phyloP scores from a whole-genome alignment of 225 moss, liverwort and hornwort species.

The Straminergon stramineum region DNA sequence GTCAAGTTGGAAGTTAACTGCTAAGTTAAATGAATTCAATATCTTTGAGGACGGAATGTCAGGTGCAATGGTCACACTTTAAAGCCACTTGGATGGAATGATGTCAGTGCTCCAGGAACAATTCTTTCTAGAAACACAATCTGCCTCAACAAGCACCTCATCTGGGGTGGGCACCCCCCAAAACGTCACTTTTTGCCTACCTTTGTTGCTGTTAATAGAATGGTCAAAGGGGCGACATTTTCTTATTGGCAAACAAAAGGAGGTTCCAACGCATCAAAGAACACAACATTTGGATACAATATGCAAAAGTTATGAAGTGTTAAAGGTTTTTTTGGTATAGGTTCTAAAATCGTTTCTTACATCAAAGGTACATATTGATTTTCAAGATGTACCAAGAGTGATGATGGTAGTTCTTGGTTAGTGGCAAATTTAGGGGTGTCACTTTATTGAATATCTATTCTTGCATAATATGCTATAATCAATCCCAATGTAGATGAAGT shows the following conservation, averaged over 20 bases:
- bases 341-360: too few relatives aligned
- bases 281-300: too few relatives aligned
- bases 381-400: too few relatives aligned
- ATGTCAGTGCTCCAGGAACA: background rate
- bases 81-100: background rate
- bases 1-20: background rate
- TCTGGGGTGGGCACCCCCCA: too few relatives aligned
- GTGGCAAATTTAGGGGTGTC: rapidly evolving
- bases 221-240: background rate
- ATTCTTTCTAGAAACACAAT: background rate
- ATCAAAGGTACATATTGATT: too few relatives aligned
- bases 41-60: background rate
- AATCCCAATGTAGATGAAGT: background rate
- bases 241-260: too few relatives aligned
- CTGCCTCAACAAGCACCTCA: background rate
- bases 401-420: too few relatives aligned
- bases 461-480: background rate
- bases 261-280: too few relatives aligned
- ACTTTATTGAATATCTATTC: too few relatives aligned
- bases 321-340: too few relatives aligned
- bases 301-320: too few relatives aligned
- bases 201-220: background rate
- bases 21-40: background rate
- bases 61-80: background rate
- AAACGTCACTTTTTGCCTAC: too few relatives aligned